Conservation (phyloP, 176 grass and related monocot species). For the Microstegium vimineum region DNA sequence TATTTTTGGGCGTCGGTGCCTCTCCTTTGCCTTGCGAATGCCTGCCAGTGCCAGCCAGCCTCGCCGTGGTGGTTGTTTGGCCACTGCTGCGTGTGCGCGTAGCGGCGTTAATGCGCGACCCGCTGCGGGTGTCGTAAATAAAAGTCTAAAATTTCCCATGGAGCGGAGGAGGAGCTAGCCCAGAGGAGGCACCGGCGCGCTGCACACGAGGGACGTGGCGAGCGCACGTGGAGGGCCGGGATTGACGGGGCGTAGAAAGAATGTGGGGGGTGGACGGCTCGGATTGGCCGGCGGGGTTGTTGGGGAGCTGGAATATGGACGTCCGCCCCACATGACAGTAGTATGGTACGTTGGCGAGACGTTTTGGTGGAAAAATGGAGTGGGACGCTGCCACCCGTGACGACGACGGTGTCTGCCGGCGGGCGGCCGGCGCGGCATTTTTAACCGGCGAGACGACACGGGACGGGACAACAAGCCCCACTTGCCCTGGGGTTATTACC, state of each 20-base stretch:
- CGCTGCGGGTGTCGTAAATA: no score
- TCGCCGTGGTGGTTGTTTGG: neutral
- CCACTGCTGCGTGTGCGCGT: conserved; percentile 17
- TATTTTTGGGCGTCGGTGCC: conserved; percentile 58
- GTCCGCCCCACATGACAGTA: neutral
- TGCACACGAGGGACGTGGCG: neutral
- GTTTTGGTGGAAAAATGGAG: no score
- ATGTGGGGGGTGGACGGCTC: neutral
- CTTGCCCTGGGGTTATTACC: neutral
- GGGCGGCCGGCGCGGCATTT: no score
- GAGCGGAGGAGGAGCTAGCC: no score
- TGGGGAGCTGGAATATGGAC: neutral
- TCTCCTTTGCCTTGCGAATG: neutral
- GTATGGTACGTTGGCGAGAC: neutral
- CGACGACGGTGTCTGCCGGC: neutral
- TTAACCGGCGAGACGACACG: neutral
- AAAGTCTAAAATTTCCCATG: no score
- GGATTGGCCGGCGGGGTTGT: neutral
- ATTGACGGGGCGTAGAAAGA: neutral
- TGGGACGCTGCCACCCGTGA: conserved; percentile 2
- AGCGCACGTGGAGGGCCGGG: neutral
- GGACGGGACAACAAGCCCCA: neutral
- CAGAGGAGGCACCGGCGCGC: no score
- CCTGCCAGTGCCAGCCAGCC: neutral
- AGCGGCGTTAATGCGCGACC: neutral